Evolutionary conservation across 2,329 filamentous ascomycete species (phyloP).

Genomic region (Xylariaceae sp.): DNA sequence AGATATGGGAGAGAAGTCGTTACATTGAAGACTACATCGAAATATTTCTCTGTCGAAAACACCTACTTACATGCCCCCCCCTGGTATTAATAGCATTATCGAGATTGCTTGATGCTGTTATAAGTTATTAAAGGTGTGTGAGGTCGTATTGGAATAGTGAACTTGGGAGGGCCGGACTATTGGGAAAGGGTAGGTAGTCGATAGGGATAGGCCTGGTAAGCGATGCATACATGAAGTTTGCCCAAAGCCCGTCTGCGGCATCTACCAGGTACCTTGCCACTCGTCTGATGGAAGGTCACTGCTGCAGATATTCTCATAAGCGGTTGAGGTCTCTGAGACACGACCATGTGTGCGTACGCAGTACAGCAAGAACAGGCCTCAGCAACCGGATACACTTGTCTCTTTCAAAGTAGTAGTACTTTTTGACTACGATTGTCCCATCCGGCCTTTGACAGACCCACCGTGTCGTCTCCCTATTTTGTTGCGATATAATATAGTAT

Average conservation of each 20-base stretch:
- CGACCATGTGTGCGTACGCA: conserved; percentile 7
- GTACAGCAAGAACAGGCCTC: neutral
- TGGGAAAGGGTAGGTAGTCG: neutral
- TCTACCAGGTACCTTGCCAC: neutral
- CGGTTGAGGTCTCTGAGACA: conserved; percentile 5
- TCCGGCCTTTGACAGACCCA: neutral
- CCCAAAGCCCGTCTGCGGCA: neutral
- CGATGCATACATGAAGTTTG: neutral
- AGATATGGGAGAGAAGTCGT: too few relatives aligned
- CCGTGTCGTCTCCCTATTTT: neutral
- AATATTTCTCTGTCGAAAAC: neutral
- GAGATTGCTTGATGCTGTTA: neutral
- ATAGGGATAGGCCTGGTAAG: neutral
- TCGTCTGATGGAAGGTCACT: conserved; percentile 4
- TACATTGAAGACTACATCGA: too few relatives aligned
- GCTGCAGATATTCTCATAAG: neutral
- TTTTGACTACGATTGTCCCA: neutral
- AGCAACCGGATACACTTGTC: conserved; percentile 6
- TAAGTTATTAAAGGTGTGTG: neutral
- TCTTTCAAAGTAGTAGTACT: conserved; percentile 5
- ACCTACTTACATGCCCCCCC: neutral
- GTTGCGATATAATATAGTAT: neutral
- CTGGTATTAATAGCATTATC: neutral
- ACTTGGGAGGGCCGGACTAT: neutral
- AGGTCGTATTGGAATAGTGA: neutral